phyloP scores from a whole-genome alignment of 441 rosid genomes.

The Corymbia calophylla region DNA sequence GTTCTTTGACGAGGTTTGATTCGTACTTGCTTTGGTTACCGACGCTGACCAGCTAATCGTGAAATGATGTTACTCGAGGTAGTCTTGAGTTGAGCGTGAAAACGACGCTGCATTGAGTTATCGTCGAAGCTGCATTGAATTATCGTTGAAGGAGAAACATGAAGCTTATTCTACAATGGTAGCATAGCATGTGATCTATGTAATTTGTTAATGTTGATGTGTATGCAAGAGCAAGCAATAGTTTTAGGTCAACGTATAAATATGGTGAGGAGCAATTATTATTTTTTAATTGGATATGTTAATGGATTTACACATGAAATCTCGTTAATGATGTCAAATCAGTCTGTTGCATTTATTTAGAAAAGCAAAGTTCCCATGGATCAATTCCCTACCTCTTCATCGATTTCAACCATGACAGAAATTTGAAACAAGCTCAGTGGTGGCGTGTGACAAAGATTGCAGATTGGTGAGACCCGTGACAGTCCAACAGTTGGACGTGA shows the following conservation, averaged over 20 bases:
- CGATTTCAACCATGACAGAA: too few relatives aligned
- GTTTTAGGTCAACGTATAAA: too few relatives aligned
- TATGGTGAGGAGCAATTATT: too few relatives aligned
- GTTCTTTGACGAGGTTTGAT: not conserved
- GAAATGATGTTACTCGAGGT: not conserved
- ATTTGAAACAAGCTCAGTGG: too few relatives aligned
- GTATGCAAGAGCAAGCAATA: too few relatives aligned
- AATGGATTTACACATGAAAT: not conserved
- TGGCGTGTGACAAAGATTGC: not conserved
- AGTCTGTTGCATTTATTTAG: not conserved
- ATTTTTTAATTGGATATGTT: too few relatives aligned
- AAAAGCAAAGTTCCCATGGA: not conserved
- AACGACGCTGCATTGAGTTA: too few relatives aligned
- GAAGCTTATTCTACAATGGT: not conserved
- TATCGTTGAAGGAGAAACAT: not conserved
- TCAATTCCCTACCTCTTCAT: not conserved
- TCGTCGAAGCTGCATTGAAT: too few relatives aligned
- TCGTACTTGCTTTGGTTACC: not conserved
- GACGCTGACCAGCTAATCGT: not conserved
- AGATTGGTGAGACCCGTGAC: not conserved
- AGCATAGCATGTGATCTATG: not conserved
- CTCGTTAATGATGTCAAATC: not conserved
- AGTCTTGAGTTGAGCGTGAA: too few relatives aligned
- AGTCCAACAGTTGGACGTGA: not conserved
- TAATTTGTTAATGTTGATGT: not conserved